Evolutionary conservation across 495 filamentous ascomycete species (phyloP).

Genomic region (Aspergillus leporis): DNA sequence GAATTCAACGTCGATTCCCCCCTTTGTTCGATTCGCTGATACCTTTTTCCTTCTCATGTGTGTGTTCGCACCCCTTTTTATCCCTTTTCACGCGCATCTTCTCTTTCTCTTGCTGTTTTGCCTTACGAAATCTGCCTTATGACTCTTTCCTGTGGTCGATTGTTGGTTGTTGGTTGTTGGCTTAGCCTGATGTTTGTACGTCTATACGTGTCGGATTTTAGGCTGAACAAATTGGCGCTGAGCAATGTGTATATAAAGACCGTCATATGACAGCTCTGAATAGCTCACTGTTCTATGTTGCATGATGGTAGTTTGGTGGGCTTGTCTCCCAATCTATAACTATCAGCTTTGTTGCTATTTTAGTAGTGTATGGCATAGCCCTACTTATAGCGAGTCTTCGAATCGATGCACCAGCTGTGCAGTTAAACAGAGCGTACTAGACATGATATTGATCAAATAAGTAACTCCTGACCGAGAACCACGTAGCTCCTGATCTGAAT

Average conservation of each 20-base stretch:
- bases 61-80: constrained; percentile 15
- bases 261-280: constrained; percentile 1
- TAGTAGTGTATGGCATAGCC: not conserved
- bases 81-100: constrained; percentile 6
- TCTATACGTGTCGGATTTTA: constrained; percentile 5
- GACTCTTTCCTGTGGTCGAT: no score
- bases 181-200: constrained; percentile 17
- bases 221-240: not conserved
- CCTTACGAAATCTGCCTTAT: constrained; percentile 22
- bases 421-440: not conserved
- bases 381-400: not conserved
- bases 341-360: not conserved
- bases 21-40: constrained; percentile 18
- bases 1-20: constrained; percentile 47
- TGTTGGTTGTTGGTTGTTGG: constrained; percentile 8
- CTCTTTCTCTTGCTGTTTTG: constrained; percentile 8
- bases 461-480: no score
- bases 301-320: not conserved
- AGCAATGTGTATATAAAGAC: constrained; percentile 2
- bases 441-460: no score
- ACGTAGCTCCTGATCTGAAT: no score
- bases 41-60: constrained; percentile 21
- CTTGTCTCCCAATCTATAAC: not conserved
- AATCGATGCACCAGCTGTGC: not conserved
- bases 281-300: not conserved